phyloP scores from a whole-genome alignment of 345 rosid genomes.

The Microthlaspi erraticum region DNA sequence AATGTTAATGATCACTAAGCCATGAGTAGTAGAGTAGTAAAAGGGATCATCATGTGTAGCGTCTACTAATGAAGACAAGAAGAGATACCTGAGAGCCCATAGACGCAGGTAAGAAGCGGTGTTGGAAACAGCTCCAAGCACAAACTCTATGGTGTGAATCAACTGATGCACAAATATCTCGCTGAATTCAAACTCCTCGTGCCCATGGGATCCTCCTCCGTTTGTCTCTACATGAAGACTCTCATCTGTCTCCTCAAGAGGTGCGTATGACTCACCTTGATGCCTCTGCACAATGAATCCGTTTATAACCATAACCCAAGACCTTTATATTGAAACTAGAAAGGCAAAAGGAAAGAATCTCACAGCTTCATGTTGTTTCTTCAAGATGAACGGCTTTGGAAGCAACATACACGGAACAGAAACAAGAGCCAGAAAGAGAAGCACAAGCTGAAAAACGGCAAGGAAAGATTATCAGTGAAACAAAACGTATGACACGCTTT shows the following conservation, averaged over 20 bases:
- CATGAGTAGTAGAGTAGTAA: background rate
- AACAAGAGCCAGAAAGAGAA: conserved; percentile 78
- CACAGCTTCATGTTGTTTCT: conserved; percentile 83
- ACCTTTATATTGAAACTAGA: background rate
- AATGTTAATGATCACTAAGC: background rate
- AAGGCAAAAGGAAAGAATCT: conserved; percentile 20
- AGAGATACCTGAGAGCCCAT: conserved; percentile 90
- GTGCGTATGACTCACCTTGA: conserved; percentile 74
- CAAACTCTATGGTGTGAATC: conserved; percentile 97
- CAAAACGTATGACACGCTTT: conserved; percentile 1
- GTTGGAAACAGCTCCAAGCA: conserved; percentile 97
- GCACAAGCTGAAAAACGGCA: conserved; percentile 58
- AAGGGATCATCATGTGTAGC: too few relatives aligned
- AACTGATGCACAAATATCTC: conserved; percentile 96
- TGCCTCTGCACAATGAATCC: conserved; percentile 65
- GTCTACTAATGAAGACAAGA: background rate
- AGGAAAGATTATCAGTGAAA: background rate
- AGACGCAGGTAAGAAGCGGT: conserved; percentile 96
- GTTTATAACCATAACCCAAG: background rate
- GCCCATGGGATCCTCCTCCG: conserved; percentile 72
- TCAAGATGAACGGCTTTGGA: conserved; percentile 93
- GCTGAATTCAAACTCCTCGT: conserved; percentile 93
- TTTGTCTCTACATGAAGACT: conserved; percentile 65
- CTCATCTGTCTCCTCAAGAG: conserved; percentile 68
- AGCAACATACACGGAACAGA: conserved; percentile 97